phyloP scores from a whole-genome alignment of 305 asterid species.

The Lippia alba region DNA sequence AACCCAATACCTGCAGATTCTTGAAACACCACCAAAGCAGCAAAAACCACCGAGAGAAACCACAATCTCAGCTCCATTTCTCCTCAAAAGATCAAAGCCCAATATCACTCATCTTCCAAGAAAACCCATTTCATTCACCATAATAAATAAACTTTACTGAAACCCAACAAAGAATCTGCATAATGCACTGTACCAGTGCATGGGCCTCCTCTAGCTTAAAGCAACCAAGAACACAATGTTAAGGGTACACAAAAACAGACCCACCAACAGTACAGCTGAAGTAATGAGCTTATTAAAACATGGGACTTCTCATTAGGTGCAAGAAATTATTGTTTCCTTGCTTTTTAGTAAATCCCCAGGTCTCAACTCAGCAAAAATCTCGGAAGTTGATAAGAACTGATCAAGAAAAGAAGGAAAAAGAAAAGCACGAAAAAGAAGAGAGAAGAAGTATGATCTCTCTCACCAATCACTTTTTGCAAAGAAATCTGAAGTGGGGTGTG shows the following conservation, averaged over 20 bases:
- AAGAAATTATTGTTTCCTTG: conserved; percentile 24
- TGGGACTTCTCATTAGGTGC: conserved; percentile 35
- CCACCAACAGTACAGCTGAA: conserved; percentile 41
- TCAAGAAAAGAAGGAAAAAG: conserved; percentile 34
- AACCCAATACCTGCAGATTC: conserved; percentile 71
- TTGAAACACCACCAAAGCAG: conserved; percentile 46
- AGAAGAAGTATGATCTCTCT: conserved; percentile 32
- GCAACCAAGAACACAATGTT: conserved; percentile 24
- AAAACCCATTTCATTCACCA: conserved; percentile 33
- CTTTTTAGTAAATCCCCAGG: background rate
- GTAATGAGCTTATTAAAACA: conserved; percentile 39
- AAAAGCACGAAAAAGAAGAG: background rate
- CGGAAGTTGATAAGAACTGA: conserved; percentile 32
- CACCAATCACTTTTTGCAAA: conserved; percentile 45
- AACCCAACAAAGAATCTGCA: conserved; percentile 34
- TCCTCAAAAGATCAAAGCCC: conserved; percentile 42
- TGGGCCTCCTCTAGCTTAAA: conserved; percentile 38
- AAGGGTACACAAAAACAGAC: conserved; percentile 36
- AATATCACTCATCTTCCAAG: conserved; percentile 34
- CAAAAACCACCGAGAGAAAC: conserved; percentile 43
- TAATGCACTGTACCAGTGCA: conserved; percentile 40
- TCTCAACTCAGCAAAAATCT: background rate
- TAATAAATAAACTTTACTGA: conserved; percentile 31
- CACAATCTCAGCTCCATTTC: conserved; percentile 58
- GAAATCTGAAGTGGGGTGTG: conserved; percentile 40